Percentiles rank a stretch among this genome's conserved stretches.
Conservation (phyloP, 345 rosid species). For the Citrus australasica region DNA sequence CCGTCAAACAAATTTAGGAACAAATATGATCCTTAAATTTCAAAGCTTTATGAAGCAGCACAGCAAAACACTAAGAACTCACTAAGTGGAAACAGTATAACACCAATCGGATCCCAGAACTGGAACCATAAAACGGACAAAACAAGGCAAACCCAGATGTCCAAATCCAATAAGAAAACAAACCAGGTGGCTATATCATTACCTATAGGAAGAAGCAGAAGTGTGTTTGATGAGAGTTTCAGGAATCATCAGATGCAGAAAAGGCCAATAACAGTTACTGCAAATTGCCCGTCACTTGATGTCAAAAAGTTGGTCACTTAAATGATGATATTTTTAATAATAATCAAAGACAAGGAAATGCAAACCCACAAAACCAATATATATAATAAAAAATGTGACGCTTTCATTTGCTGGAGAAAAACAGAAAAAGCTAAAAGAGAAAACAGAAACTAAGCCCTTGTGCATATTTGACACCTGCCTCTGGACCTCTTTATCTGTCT, state of each 20-base stretch:
- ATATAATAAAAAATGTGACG: background rate
- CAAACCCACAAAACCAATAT: background rate
- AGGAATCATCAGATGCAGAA: constrained; percentile 36
- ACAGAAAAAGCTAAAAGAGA: constrained; percentile 6
- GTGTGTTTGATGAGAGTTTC: constrained; percentile 26
- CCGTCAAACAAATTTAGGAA: constrained; percentile 17
- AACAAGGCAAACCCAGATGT: constrained; percentile 29
- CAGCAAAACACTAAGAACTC: background rate
- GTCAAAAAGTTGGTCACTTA: constrained; percentile 15
- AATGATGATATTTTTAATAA: background rate
- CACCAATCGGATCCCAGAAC: constrained; percentile 14
- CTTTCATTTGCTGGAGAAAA: constrained; percentile 5
- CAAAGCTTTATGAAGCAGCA: constrained; percentile 3
- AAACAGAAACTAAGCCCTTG: constrained; percentile 16
- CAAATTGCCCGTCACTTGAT: constrained; percentile 39
- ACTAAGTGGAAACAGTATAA: background rate
- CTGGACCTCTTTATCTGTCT: constrained; percentile 26
- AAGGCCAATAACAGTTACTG: constrained; percentile 35
- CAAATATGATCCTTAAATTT: background rate
- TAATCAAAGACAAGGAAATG: constrained; percentile 3
- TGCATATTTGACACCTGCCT: constrained; percentile 44
- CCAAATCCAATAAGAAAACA: constrained; percentile 29
- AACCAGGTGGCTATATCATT: constrained; percentile 14
- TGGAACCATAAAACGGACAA: constrained; percentile 3
- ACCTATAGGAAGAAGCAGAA: constrained; percentile 27